Conservation (phyloP, 1,284 basidiomycete species). For the Tausonia pullulans region DNA sequence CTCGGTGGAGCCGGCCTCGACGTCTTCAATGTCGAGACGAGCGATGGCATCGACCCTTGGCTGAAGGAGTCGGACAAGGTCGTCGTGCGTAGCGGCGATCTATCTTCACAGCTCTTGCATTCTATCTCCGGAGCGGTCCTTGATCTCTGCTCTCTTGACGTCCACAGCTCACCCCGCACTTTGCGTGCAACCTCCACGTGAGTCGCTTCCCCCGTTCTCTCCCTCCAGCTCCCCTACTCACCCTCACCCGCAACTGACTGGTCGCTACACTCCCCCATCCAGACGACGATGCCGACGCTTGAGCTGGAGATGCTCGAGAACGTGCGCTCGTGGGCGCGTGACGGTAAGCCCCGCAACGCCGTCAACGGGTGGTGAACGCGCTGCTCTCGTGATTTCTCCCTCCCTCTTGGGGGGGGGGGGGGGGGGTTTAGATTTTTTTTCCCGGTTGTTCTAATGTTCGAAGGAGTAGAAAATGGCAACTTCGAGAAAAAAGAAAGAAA, state of each 20-base stretch:
- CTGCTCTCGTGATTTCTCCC: too few relatives aligned
- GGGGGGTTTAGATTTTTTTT: too few relatives aligned
- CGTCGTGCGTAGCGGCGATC: neutral
- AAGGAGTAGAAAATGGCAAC: too few relatives aligned
- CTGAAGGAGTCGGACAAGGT: constrained; percentile 3
- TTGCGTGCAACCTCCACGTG: constrained; percentile 7
- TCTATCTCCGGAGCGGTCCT: neutral
- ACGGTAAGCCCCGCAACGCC: neutral
- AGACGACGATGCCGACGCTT: neutral
- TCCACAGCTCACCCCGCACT: constrained; percentile 2
- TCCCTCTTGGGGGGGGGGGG: too few relatives aligned
- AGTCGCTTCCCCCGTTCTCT: neutral
- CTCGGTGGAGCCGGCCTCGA: constrained; percentile 10
- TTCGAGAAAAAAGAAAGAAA: neutral
- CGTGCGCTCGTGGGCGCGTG: neutral
- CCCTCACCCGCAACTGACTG: neutral
- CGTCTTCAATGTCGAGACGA: constrained; percentile 6
- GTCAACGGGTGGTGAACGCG: neutral
- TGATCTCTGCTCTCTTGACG: neutral
- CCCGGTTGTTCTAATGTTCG: too few relatives aligned
- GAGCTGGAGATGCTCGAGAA: constrained; percentile 11
- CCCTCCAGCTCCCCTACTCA: neutral
- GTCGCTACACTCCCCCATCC: neutral
- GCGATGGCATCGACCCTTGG: constrained; percentile 2
- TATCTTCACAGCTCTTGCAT: too few relatives aligned